Base-by-base conservation (phyloP, 306 rosid species). In the Cicer chorassanicum region DNA sequence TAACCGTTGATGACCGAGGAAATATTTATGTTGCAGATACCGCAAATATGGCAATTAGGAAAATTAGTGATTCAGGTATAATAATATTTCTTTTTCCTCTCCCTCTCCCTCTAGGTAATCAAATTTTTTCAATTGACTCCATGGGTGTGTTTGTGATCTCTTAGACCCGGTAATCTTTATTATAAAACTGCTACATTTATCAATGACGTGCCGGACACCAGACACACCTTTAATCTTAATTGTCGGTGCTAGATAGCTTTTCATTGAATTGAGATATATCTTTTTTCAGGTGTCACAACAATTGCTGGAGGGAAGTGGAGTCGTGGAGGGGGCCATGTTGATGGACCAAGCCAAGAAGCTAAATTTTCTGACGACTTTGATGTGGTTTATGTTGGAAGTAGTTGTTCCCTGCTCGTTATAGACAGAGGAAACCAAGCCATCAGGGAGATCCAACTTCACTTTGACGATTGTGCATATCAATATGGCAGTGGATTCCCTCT, bases 271-370 rank as follows among this genome's bases (percentile, higher is more conserved):
- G 62, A 46, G 46, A 76, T 83, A 24, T 75, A 84, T 59, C 53
- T 18, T 83, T 44, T 24, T 57, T 74, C 70, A 93, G 96, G 98
- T 76, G 91, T 93, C 65, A 90, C 98, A 41, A 90, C 98, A 29
- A 93, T 93, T 83, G 98, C 98, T 2, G 98, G 98, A 72, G 98
- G 98, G 63, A 93, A 82, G 86, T 79, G 76, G 84, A 87, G 87
- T 72, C 90, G 88, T 8, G 96, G 93, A 40, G 95, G 93, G 40
- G 82, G 90, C 65, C 96, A 93, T 56, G 93, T 87, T 15, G 96
- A 93, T 82, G 98, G 98, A 70, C 95, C 98, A 46, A 90, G 98
- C 82, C 95, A 84, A 80, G 98, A 93, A 72, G 96, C 95, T 62
- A 90, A 89, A 65, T 93, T 93, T 79, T 93, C 98, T 50, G 77